Evolutionary conservation across 179 eudicot species (phyloP).

Genomic region (Beta corolliflora): DNA sequence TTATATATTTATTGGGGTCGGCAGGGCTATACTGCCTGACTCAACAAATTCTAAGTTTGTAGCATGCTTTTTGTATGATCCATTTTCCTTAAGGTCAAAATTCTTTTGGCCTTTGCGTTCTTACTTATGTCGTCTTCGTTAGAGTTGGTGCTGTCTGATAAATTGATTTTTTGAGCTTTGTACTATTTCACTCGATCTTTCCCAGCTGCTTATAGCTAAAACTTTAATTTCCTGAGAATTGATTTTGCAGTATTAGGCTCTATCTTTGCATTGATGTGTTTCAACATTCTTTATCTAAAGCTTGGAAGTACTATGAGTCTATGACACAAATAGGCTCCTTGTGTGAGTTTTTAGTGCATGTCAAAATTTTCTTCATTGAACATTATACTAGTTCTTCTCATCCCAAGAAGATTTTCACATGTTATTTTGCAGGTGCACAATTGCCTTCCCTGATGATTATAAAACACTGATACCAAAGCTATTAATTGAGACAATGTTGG

Average conservation of each 20-base stretch:
- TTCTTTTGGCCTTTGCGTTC: neutral
- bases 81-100: neutral
- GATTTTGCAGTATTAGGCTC: neutral
- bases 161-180: neutral
- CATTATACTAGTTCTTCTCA: neutral
- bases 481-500: slow-evolving; percentile 62
- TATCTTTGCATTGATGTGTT: neutral
- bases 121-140: neutral
- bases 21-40: neutral
- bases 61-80: neutral
- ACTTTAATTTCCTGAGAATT: neutral
- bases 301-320: neutral
- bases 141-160: neutral
- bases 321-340: neutral
- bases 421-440: slow-evolving; percentile 58
- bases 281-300: neutral
- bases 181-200: neutral
- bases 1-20: neutral
- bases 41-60: neutral
- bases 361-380: neutral
- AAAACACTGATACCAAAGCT: slow-evolving; percentile 81
- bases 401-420: neutral
- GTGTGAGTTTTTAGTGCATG: neutral
- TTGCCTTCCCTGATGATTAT: slow-evolving; percentile 92
- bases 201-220: neutral